A percentile compares a stretch with the other conserved stretches of the same genome.
Conservation (phyloP, 2,329 filamentous ascomycete species). For the Aspergillus sp. region DNA sequence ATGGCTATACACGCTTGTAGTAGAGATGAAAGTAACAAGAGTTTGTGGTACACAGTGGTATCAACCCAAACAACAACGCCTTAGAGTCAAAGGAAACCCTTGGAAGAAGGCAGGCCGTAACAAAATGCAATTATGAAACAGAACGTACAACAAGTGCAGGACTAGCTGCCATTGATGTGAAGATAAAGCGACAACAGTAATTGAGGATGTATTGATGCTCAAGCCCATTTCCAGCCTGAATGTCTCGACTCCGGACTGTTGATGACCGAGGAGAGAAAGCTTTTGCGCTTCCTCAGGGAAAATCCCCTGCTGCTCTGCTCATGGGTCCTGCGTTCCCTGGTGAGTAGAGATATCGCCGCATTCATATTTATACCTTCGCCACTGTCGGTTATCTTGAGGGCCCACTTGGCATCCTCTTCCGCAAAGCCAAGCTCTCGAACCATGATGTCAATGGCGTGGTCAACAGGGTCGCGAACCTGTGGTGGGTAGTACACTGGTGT, state of each 20-base stretch:
- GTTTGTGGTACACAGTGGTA: neutral
- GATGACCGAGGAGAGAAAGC: conserved; percentile 28
- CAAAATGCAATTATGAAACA: neutral
- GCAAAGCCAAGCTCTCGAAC: conserved; percentile 61
- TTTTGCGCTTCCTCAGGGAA: conserved; percentile 19
- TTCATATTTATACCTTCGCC: conserved; percentile 61
- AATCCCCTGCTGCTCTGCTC: conserved; percentile 22
- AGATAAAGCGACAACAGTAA: neutral
- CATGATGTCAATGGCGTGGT: conserved; percentile 58
- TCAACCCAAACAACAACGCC: neutral
- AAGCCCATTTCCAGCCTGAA: conserved; percentile 45
- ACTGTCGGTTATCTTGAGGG: conserved; percentile 60
- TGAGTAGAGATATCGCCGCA: conserved; percentile 58
- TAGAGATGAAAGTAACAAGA: neutral
- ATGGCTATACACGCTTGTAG: neutral
- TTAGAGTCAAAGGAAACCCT: neutral
- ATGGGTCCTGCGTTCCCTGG: conserved; percentile 41
- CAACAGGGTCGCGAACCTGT: conserved; percentile 54
- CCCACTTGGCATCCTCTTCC: conserved; percentile 56
- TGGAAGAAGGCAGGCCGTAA: neutral
- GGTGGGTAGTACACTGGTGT: conserved; percentile 8
- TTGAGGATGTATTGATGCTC: conserved; percentile 5
- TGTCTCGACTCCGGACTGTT: conserved; percentile 27
- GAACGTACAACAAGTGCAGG: neutral
- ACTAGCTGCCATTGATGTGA: neutral